These are phyloP conservation scores for Forsythia viridissima DNA, from an alignment of 257 asterid species.

Conservation along the genomic window DNA sequence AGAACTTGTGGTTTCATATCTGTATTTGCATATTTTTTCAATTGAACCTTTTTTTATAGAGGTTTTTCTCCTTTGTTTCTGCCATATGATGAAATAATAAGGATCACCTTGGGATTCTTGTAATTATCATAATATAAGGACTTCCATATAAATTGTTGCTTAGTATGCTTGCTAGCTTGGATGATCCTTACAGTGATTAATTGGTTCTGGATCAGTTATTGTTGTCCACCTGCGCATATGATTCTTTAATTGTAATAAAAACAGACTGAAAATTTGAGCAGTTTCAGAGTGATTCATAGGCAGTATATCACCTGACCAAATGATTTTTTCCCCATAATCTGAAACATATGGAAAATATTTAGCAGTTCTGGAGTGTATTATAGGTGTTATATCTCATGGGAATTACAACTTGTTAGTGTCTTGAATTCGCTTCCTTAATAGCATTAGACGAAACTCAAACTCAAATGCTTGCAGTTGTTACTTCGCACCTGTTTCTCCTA, in stretches of 20 bases:
- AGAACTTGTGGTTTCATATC: neutral
- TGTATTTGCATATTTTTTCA: neutral
- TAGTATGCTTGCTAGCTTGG: neutral
- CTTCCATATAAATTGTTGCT: neutral
- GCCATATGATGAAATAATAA: neutral
- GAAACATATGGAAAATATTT: neutral
- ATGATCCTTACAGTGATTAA: neutral
- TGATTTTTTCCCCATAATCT: neutral
- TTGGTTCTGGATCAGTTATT: neutral
- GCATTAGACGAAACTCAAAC: neutral
- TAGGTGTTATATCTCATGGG: neutral
- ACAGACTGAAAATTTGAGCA: neutral
- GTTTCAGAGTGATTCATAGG: neutral
- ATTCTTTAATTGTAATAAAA: neutral
- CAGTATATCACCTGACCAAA: neutral
- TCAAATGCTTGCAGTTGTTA: neutral
- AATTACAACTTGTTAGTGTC: neutral
- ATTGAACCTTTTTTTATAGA: neutral
- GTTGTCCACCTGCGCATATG: neutral
- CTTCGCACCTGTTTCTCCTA: constrained; percentile 1
- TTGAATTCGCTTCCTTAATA: neutral
- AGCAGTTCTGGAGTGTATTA: neutral
- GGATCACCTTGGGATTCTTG: neutral
- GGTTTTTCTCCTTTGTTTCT: neutral
- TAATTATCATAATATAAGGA: no score